Evolutionary conservation across 305 asterid genomes (phyloP).

Genomic region (Andrographis paniculata): DNA sequence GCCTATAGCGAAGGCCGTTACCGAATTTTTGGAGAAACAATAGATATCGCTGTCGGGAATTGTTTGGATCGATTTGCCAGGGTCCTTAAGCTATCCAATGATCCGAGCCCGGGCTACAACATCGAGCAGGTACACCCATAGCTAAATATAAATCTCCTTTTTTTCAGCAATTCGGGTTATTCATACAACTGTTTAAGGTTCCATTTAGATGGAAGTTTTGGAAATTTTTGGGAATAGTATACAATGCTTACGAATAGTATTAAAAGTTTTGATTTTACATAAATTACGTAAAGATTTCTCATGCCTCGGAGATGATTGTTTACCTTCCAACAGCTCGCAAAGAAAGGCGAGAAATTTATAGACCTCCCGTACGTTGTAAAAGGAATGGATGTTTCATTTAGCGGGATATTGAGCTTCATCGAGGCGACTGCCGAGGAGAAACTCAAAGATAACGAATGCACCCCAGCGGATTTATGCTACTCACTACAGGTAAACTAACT

Average conservation of each 20-base stretch:
- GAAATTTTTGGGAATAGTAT: too few species aligned
- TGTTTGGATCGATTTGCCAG: constrained; percentile 97
- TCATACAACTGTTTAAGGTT: too few species aligned
- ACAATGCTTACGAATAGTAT: too few species aligned
- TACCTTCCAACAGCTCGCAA: constrained; percentile 69
- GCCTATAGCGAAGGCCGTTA: constrained; percentile 95
- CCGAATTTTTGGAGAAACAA: constrained; percentile 93
- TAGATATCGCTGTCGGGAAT: constrained; percentile 95
- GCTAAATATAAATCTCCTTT: too few species aligned
- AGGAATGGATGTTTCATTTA: constrained; percentile 99
- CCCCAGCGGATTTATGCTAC: constrained; percentile 47
- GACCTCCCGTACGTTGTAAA: constrained; percentile 95
- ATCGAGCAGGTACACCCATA: constrained; percentile 98
- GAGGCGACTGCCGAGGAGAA: constrained; percentile 85
- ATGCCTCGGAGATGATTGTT: constrained; percentile 4
- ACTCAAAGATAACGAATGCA: constrained; percentile 52
- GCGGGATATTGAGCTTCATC: constrained; percentile 90
- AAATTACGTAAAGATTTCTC: background rate
- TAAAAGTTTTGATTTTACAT: too few species aligned
- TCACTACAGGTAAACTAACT: constrained; percentile 53
- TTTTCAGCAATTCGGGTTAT: too few species aligned
- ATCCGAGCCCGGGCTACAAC: constrained; percentile 98
- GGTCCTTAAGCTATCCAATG: constrained; percentile 85
- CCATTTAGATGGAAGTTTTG: too few species aligned
- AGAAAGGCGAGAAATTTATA: constrained; percentile 79